Evolutionary conservation across 2,329 filamentous ascomycete genomes (phyloP).

Genomic region (Cryphonectria radicalis): DNA sequence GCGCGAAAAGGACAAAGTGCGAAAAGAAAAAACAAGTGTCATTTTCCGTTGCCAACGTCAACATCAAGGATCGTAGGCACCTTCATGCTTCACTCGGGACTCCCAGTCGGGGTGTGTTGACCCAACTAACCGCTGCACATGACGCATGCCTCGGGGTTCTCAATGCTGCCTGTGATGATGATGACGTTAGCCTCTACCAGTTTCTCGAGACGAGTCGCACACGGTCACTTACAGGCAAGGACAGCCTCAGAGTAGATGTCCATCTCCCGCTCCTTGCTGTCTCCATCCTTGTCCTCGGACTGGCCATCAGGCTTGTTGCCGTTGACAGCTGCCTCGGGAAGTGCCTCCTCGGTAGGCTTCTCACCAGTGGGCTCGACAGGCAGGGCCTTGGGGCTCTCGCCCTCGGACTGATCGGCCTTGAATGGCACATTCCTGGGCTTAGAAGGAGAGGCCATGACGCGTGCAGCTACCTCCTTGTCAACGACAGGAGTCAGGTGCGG

Average conservation of each 20-base stretch:
- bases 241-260: constrained; percentile 97
- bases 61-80: constrained; percentile 21
- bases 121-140: constrained; percentile 96
- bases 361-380: constrained; percentile 71
- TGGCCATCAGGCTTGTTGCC: constrained; percentile 57
- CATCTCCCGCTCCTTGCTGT: constrained; percentile 75
- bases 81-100: constrained; percentile 1
- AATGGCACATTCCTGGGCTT: constrained; percentile 63
- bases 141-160: constrained; percentile 90
- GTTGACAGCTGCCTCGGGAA: constrained; percentile 54
- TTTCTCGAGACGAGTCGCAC: no score
- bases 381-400: constrained; percentile 78
- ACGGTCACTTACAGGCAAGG: constrained; percentile 70
- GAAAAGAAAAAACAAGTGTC: constrained; percentile 21
- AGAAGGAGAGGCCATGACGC: constrained; percentile 59
- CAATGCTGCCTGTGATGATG: constrained; percentile 74
- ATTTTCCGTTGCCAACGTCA: constrained; percentile 18
- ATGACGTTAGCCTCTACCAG: constrained; percentile 38
- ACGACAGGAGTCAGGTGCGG: constrained; percentile 36
- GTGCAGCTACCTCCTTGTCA: constrained; percentile 48
- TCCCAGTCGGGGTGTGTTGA: constrained; percentile 7
- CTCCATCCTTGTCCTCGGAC: constrained; percentile 73
- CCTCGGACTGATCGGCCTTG: constrained; percentile 77
- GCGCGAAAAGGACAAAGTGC: not conserved
- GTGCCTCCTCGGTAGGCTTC: constrained; percentile 67